These are phyloP conservation scores for Triticum dicoccoides DNA, from an alignment of 176 grass and related monocot genomes.

Conservation along the genomic window DNA sequence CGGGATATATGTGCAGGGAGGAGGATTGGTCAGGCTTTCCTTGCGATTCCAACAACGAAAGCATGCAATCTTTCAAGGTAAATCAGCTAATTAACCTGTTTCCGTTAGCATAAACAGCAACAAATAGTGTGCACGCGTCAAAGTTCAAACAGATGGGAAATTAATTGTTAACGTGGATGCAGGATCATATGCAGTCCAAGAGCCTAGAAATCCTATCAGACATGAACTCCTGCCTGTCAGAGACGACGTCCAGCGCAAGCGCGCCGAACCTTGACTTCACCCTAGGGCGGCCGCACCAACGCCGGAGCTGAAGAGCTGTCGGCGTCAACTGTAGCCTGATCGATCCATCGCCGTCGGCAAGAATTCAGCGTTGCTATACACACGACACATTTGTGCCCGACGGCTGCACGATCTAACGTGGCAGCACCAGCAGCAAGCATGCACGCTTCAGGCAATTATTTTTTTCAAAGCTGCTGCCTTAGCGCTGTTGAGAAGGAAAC, in stretches of 20 bases:
- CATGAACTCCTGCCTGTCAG: conserved; percentile 62
- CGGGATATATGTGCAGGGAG: conserved; percentile 28
- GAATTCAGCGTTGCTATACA: background rate
- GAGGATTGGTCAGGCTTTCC: conserved; percentile 43
- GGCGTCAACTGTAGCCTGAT: no score
- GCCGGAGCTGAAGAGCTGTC: conserved; percentile 10
- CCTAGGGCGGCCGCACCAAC: conserved; percentile 41
- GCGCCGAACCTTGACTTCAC: conserved; percentile 70
- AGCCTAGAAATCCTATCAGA: conserved; percentile 69
- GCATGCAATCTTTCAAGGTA: conserved; percentile 60
- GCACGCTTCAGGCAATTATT: no score
- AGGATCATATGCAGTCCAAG: conserved; percentile 46
- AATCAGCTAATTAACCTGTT: background rate
- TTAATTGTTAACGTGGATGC: background rate
- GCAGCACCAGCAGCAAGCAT: no score
- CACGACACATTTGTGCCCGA: no score
- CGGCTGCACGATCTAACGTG: no score
- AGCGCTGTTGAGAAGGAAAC: no score
- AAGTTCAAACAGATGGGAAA: background rate
- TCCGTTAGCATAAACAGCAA: background rate
- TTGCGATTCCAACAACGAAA: conserved; percentile 41
- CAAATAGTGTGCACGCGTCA: background rate
- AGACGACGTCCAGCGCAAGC: conserved; percentile 51
- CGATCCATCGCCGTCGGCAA: background rate
- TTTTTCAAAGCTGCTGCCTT: no score